Conservation (phyloP, 2,329 filamentous ascomycete genomes). For the Paracorniculantispora psalliotae region DNA sequence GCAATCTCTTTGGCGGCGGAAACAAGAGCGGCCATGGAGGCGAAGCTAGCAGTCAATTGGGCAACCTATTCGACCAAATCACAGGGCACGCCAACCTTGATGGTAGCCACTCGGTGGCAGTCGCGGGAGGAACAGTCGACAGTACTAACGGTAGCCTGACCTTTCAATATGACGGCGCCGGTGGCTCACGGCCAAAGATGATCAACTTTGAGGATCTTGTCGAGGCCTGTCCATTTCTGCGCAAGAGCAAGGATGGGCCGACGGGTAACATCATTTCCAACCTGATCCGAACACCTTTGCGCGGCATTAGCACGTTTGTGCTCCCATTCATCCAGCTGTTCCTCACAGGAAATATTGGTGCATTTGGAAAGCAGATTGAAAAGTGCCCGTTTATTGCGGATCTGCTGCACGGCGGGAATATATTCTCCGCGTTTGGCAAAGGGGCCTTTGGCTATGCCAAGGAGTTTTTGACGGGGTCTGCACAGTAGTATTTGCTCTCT, state of each 20-base stretch:
- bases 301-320: background rate
- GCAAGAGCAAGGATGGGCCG: background rate
- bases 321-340: background rate
- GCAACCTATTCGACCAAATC: background rate
- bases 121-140: background rate
- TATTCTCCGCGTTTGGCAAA: background rate
- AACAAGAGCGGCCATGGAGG: background rate
- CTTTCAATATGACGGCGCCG: background rate
- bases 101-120: background rate
- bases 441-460: background rate
- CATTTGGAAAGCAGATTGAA: background rate
- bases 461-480: background rate
- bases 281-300: background rate
- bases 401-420: background rate
- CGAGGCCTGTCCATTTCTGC: background rate
- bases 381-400: background rate
- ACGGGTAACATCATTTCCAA: background rate
- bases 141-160: background rate
- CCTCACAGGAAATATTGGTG: background rate
- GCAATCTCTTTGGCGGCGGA: background rate
- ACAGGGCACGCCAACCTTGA: background rate
- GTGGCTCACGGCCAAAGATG: background rate
- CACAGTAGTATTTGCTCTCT: too few relatives aligned
- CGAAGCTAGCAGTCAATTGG: background rate
- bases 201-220: background rate